These are phyloP conservation scores for Hyaloscypha variabilis DNA, from an alignment of 495 filamentous ascomycete genomes.

Conservation along the genomic window DNA sequence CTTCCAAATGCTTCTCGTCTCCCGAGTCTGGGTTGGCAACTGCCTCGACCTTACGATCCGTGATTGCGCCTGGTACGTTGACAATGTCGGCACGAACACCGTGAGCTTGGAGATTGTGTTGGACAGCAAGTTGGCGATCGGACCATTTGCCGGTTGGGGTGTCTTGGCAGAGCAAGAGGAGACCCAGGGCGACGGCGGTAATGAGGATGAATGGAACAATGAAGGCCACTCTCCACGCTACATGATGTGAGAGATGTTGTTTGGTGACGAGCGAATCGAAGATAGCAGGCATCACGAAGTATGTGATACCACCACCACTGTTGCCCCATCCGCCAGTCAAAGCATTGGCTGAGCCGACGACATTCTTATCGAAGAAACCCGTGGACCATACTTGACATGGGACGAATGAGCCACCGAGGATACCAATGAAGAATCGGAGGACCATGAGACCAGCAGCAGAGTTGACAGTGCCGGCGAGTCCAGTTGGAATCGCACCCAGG, in stretches of 20 bases:
- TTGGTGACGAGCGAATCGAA: conserved; percentile 74
- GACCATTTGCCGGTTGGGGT: conserved; percentile 84
- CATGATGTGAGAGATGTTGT: conserved; percentile 59
- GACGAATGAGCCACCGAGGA: conserved; percentile 88
- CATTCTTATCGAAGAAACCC: conserved; percentile 93
- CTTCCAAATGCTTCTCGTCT: conserved; percentile 41
- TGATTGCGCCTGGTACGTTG: conserved; percentile 40
- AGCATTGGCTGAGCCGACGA: conserved; percentile 89
- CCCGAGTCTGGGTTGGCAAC: conserved; percentile 37
- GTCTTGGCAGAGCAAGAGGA: conserved; percentile 80
- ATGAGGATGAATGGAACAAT: conserved; percentile 83
- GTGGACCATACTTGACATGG: conserved; percentile 97
- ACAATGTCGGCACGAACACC: conserved; percentile 39
- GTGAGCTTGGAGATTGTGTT: conserved; percentile 40
- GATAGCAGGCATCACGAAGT: conserved; percentile 91
- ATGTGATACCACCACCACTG: conserved; percentile 81
- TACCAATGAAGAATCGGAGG: conserved; percentile 90
- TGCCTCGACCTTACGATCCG: conserved; percentile 41
- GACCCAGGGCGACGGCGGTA: conserved; percentile 59
- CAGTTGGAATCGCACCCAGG: conserved; percentile 78
- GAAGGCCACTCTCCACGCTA: conserved; percentile 85
- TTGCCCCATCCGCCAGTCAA: conserved; percentile 88
- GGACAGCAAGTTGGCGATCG: conserved; percentile 61
- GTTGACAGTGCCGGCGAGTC: conserved; percentile 75
- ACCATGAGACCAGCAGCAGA: conserved; percentile 71